Base-by-base conservation (phyloP, 2,329 filamentous ascomycete genomes). In the Trichophyton benhamiae region DNA sequence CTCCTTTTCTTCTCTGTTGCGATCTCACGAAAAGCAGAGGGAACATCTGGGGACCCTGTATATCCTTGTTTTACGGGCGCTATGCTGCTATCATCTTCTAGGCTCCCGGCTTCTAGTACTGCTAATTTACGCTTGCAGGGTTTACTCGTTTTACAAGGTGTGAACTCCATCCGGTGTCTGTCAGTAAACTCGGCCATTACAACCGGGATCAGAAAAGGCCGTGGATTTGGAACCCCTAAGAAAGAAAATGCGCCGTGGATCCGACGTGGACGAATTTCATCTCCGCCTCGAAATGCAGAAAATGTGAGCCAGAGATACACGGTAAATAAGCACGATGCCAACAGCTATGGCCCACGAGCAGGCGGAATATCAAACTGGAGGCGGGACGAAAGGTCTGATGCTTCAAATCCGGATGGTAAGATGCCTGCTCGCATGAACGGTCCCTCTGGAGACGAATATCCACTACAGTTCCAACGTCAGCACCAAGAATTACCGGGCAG, bases 161-260 rank as follows among this genome's bases (percentile, higher is more conserved):
- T 25, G 17, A 58, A 42, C 27, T 22, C 20, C 33, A 13, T 69
- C 38, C 78, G 79, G 63, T 68, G 76, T 68, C 80, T 81, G 22
- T 86, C 84, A 48, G 79, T 89, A 46, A 82, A 78, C 63, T 87
- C 86, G 8, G 87, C 86, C 49, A 90, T 91, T 68, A 82, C 84
- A 65, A 78, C 81, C 53, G 87, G 87, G 13, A 77, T 89, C 60
- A 82, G 84, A 68, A 76, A 71, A 72, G 49, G 49, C 27, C 49
- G 27, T 17, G 49, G n/a, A 33, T 55, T 55, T 15, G 13, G 27
- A 15, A 15, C 30, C 25, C 25, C 9, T 5, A 55, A 55, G 49
- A 33, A 27, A 27, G 5, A 33, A 2, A 7, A n/a, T n/a, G n/a
- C 25, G 8, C 15, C 49, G 13, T 55, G 49, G 49, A 13, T 33